A percentile compares a stretch with the other conserved stretches of the same genome.
Conservation (phyloP, 1,139 yeast genomes). For the Arxiozyma slooffiae region DNA sequence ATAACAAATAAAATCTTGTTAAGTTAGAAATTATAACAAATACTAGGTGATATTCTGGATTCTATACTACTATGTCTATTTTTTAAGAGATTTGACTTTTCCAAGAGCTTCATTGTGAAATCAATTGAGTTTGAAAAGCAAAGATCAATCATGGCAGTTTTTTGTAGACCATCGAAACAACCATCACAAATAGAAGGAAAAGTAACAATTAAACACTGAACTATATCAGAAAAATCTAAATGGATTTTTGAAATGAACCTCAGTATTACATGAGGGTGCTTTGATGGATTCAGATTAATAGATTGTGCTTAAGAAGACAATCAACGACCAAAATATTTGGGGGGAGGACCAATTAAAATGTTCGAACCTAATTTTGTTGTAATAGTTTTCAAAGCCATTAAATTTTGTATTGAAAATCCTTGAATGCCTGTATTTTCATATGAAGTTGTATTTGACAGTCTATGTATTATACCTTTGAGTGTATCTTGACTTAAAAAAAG, state of each 20-base stretch:
- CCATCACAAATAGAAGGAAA: constrained; percentile 98
- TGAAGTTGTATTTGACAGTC: constrained; percentile 85
- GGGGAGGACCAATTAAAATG: constrained; percentile 78
- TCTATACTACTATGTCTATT: constrained; percentile 75
- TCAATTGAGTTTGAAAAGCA: constrained; percentile 76
- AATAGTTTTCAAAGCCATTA: constrained; percentile 89
- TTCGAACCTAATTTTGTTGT: constrained; percentile 75
- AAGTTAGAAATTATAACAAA: constrained; percentile 67
- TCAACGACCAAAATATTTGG: constrained; percentile 90
- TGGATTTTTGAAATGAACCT: constrained; percentile 83
- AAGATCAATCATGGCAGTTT: constrained; percentile 67
- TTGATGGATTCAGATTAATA: constrained; percentile 92
- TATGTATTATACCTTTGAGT: constrained; percentile 88
- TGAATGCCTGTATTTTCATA: constrained; percentile 85
- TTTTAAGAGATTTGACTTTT: constrained; percentile 54
- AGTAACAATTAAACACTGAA: constrained; percentile 67
- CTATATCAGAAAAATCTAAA: constrained; percentile 75
- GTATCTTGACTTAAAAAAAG: constrained; percentile 82
- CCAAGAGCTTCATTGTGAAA: constrained; percentile 62
- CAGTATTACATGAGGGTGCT: constrained; percentile 65
- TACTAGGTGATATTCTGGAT: constrained; percentile 57
- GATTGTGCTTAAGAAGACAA: constrained; percentile 80
- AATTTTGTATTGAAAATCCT: constrained; percentile 93
- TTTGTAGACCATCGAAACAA: constrained; percentile 78
- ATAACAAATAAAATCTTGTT: constrained; percentile 80